Conservation (phyloP, 768 basidiomycete genomes). For the Trametes elegans region DNA sequence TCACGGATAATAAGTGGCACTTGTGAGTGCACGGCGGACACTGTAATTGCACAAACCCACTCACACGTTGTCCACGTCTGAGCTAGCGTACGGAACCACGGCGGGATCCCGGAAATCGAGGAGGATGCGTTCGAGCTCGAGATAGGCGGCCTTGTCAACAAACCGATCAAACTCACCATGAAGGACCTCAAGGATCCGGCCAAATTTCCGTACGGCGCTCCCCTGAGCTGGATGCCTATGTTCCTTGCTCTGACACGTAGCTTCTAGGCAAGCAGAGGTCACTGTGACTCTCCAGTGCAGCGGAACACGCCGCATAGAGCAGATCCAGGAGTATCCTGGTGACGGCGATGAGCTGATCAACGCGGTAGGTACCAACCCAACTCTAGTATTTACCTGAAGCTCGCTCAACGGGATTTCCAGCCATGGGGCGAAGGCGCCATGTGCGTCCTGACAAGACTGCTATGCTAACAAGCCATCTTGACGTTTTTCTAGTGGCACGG, state of each 20-base stretch:
- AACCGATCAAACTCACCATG: conserved; percentile 41
- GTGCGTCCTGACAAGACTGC: conserved; percentile 28
- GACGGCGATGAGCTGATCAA: conserved; percentile 49
- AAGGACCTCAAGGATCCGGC: conserved; percentile 46
- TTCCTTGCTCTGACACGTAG: background rate
- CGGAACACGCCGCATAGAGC: conserved; percentile 51
- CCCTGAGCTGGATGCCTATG: background rate
- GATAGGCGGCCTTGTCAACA: conserved; percentile 50
- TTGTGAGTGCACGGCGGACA: conserved; percentile 46
- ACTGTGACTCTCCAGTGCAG: conserved; percentile 57
- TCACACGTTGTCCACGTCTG: background rate
- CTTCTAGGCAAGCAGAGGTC: conserved; percentile 40
- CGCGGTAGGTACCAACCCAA: conserved; percentile 1
- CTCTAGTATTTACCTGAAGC: background rate
- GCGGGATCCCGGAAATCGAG: conserved; percentile 49
- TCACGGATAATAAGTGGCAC: conserved; percentile 49
- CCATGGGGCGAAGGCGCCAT: conserved; percentile 54
- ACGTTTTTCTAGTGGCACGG: conserved; percentile 41
- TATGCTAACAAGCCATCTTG: background rate
- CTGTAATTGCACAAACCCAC: no score
- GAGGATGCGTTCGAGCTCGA: conserved; percentile 47
- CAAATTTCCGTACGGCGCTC: conserved; percentile 50
- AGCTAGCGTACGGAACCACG: conserved; percentile 52
- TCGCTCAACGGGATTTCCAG: background rate
- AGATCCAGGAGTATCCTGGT: conserved; percentile 51